Conservation (phyloP, 2,329 filamentous ascomycete species). For the Paracorniculantispora psalliotae region DNA sequence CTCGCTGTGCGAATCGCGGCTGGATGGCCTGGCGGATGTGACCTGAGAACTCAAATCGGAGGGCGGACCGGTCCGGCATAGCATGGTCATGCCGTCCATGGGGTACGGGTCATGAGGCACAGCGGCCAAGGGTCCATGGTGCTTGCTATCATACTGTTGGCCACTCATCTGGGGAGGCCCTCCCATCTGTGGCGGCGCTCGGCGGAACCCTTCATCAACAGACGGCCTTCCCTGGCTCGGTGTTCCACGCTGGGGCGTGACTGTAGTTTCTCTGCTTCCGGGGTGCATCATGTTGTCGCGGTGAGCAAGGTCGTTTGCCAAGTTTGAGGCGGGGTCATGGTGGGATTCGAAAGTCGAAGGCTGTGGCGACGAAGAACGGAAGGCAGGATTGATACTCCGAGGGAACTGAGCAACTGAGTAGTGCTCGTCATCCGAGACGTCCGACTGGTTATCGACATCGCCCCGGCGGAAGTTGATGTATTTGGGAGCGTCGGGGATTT, state of each 20-base stretch:
- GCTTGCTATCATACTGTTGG: conserved; percentile 30
- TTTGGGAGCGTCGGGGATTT: conserved; percentile 93
- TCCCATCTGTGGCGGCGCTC: conserved; percentile 16
- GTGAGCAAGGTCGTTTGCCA: conserved; percentile 66
- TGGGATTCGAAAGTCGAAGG: conserved; percentile 91
- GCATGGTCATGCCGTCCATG: conserved; percentile 94
- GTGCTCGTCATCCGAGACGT: conserved; percentile 76
- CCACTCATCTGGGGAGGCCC: conserved; percentile 16
- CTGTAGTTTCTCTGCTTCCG: conserved; percentile 44
- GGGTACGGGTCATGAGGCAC: conserved; percentile 93
- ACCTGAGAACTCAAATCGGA: conserved; percentile 49
- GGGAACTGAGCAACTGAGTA: conserved; percentile 97
- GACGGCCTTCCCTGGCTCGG: conserved; percentile 16
- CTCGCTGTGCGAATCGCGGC: conserved; percentile 84
- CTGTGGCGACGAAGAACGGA: conserved; percentile 91
- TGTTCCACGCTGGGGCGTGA: conserved; percentile 46
- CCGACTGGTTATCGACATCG: conserved; percentile 77
- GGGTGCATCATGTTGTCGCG: conserved; percentile 42
- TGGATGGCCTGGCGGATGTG: conserved; percentile 67
- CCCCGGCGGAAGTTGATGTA: conserved; percentile 99
- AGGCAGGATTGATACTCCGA: conserved; percentile 89
- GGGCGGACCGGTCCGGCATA: conserved; percentile 70
- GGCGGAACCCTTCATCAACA: conserved; percentile 18
- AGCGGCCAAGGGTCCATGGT: conserved; percentile 57
- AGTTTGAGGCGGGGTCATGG: conserved; percentile 72